Conservation (phyloP, 345 rosid genomes). For the Kernera saxatilis region DNA sequence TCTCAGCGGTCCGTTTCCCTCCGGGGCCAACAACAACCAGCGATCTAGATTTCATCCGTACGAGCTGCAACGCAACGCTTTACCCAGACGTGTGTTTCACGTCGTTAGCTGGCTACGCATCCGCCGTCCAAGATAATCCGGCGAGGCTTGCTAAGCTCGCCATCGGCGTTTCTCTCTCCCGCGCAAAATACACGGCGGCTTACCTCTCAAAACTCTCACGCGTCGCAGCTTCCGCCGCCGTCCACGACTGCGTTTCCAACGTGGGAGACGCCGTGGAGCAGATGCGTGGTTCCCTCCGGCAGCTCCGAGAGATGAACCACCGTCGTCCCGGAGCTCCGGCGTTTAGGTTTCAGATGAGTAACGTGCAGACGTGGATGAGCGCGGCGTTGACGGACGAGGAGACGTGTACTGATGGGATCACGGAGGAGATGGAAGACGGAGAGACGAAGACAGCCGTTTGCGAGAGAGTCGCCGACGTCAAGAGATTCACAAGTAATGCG, state of each 20-base stretch:
- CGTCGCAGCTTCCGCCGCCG: constrained; percentile 51
- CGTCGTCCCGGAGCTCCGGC: constrained; percentile 34
- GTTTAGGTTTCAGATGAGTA: constrained; percentile 70
- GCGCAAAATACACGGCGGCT: constrained; percentile 40
- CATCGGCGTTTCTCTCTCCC: constrained; percentile 51
- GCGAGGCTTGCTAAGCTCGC: constrained; percentile 61
- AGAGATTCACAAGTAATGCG: constrained; percentile 79
- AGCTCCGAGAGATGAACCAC: constrained; percentile 51
- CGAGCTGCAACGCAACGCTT: constrained; percentile 67
- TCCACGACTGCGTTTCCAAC: constrained; percentile 84
- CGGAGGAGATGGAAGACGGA: constrained; percentile 48
- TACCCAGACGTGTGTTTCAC: constrained; percentile 77
- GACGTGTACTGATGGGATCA: constrained; percentile 79
- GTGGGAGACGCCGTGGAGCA: constrained; percentile 81
- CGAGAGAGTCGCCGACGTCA: constrained; percentile 39
- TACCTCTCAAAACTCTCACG: constrained; percentile 63
- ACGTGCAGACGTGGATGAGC: constrained; percentile 96
- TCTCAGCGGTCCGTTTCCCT: constrained; percentile 22
- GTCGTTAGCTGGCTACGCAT: constrained; percentile 60
- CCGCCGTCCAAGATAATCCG: constrained; percentile 44
- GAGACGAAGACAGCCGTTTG: constrained; percentile 42
- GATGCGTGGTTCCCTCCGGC: constrained; percentile 64
- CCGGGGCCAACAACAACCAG: constrained; percentile 8
- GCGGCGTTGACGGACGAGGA: constrained; percentile 82
- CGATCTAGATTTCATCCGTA: constrained; percentile 60